Base-by-base conservation (phyloP, 352 stramenopile genomes). In the Plasmopara viticola region DNA sequence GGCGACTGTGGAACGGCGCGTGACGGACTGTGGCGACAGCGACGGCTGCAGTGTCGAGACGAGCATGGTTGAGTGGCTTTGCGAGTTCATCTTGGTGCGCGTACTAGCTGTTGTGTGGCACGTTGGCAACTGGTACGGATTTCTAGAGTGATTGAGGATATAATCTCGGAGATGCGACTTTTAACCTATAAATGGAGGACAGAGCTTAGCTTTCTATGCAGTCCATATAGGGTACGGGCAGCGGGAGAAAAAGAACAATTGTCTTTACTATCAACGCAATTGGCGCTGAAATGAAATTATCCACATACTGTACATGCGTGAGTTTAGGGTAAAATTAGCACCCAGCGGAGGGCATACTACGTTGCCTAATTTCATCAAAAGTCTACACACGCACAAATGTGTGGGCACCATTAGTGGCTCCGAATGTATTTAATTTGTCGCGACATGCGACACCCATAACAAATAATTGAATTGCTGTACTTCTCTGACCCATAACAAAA, bases 11-110 rank as follows among this genome's bases (percentile, higher is more conserved):
- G 57, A 61, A 29, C 68, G 57, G n/a, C 63, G 56, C 46, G 59
- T 70, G 44, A 75, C 56, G 33, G 63, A 75, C 51, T 72, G 60
- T 12, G 66, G 66, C n/a, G 66, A 70, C 40, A 75, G 56, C 48
- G 66, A 75, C 42, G 63, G 63, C 51, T 72, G 66, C 44, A 75
- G 42, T 38, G 63, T 30, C 50, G 65, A 59, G 39, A 75, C 66
- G 43, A 66, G 47, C 63, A 72, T 70, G 48, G 62, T 64, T n/a
- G 53, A 47, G 20, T 64, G 49, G 30, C 58, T 71, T 29, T 61
- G 57, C 13, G 60, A 56, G 35, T 66, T 62, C 44, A 68, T 72
- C 44, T 52, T 66, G 42, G 37, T 29, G 25, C 8, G 14, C 5
- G 12, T 25, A 30, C 14, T 49, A 30, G 2, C 25, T 25, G 18